Conservation (phyloP, 73 alveolate species). For the Tetrahymena thermophila region DNA sequence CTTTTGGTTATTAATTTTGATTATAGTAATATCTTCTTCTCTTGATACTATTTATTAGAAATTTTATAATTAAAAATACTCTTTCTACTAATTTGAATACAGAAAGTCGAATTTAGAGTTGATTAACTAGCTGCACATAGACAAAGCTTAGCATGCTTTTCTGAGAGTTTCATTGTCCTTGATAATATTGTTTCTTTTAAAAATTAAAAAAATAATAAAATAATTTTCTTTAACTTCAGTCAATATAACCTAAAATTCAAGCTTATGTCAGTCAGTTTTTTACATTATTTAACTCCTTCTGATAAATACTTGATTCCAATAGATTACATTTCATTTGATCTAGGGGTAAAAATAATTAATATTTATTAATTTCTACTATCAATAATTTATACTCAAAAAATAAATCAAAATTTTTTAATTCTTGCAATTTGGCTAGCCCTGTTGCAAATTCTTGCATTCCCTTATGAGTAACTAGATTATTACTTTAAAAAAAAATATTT, state of each 20-base stretch:
- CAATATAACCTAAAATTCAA: not conserved
- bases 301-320: not conserved
- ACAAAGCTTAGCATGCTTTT: not conserved
- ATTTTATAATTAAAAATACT: too few relatives aligned
- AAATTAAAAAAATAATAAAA: not conserved
- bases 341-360: not conserved
- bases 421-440: not conserved
- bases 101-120: not conserved
- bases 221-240: not conserved
- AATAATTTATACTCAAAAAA: not conserved
- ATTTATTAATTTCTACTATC: not conserved
- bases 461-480: not conserved
- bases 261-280: not conserved
- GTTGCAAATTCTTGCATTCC: not conserved
- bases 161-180: not conserved
- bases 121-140: not conserved
- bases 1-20: not conserved
- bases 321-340: not conserved
- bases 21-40: not conserved
- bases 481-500: not conserved
- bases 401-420: not conserved
- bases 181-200: not conserved
- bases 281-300: not conserved
- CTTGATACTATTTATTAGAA: not conserved
- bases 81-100: not conserved